Evolutionary conservation across 345 rosid species (phyloP).

Genomic region (Populus alba): DNA sequence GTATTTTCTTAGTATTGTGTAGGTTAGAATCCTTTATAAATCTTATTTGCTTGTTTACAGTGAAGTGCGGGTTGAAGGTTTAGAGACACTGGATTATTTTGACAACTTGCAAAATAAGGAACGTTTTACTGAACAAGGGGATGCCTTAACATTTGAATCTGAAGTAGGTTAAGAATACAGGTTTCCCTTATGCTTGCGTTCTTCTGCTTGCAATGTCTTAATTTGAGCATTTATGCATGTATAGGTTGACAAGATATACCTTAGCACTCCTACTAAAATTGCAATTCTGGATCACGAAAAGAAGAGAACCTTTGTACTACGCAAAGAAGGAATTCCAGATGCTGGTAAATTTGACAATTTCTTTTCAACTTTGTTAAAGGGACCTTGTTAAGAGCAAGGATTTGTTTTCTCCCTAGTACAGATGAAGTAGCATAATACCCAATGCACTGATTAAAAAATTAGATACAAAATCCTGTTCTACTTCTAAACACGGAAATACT

Average conservation of each 20-base stretch:
- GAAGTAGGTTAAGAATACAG: slow-evolving; percentile 50
- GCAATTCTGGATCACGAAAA: slow-evolving; percentile 92
- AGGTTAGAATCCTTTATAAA: not conserved
- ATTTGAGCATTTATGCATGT: not conserved
- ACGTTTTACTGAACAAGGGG: slow-evolving; percentile 90
- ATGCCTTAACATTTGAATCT: slow-evolving; percentile 90
- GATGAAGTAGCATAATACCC: not conserved
- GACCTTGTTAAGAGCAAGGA: not conserved
- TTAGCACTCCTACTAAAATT: slow-evolving; percentile 56
- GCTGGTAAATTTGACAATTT: slow-evolving; percentile 57
- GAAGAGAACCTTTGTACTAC: slow-evolving; percentile 89
- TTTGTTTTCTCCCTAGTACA: not conserved
- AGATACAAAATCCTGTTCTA: not conserved
- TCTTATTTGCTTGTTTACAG: slow-evolving; percentile 44
- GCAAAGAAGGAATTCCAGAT: slow-evolving; percentile 96
- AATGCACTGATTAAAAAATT: not conserved
- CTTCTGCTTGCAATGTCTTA: slow-evolving; percentile 1
- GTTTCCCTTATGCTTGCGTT: slow-evolving; percentile 1
- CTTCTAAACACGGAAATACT: not conserved
- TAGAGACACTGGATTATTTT: slow-evolving; percentile 88
- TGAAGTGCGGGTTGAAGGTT: slow-evolving; percentile 94
- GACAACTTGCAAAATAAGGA: slow-evolving; percentile 83
- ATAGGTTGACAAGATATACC: slow-evolving; percentile 28
- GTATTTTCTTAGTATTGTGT: not conserved
- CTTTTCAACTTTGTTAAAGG: not conserved